Base-by-base conservation (phyloP, 2,329 filamentous ascomycete genomes). In the Canariomyces notabilis region DNA sequence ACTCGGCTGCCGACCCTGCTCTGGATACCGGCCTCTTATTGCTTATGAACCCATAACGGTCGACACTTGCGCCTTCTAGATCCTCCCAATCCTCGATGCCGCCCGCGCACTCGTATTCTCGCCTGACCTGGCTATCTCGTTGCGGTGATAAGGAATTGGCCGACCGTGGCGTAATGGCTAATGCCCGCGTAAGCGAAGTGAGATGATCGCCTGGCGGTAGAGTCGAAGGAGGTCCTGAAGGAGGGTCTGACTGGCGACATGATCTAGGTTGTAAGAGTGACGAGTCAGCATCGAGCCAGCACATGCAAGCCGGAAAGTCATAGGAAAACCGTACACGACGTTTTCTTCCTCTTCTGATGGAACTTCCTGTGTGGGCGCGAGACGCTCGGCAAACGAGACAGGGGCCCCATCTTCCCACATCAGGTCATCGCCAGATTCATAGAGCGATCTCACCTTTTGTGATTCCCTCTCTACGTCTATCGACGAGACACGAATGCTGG, bases 61-160 rank as follows among this genome's bases (percentile, higher is more conserved):
- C 82, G 51, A 85, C 76, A 60, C 80, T 75, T 40, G 68, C 70
- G 23, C 73, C 77, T 43, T 80, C 68, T 2, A 85, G 67, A 54
- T 84, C 77, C 57, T 83, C 76, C 80, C 80, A 85, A 57, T 85
- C 80, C 60, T 85, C 82, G 16, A 83, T 67, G 14, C 79, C 77
- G 37, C 79, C 77, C 12, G 76, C 77, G 33, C 75, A 64, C 57
- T 80, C 74, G 49, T 71, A 69, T 39, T 66, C 65, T 56, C 61
- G 59, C 49, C 65, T 60, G 42, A 58, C 29, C 37, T 56, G 57
- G 42, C 57, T 70, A 68, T 71, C 70, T 64, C 59, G 72, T 67
- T 54, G 64, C 54, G 63, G 67, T 50, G 67, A 70, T 56, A 64
- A 71, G 53, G 67, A 72, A 63, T 64, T 71, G 65, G 59, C 67